Evolutionary conservation across 208 protist species (phyloP), one percentile per base, ranked within the genome.

Genomic region (Trypanosoma cruzi): DNA sequence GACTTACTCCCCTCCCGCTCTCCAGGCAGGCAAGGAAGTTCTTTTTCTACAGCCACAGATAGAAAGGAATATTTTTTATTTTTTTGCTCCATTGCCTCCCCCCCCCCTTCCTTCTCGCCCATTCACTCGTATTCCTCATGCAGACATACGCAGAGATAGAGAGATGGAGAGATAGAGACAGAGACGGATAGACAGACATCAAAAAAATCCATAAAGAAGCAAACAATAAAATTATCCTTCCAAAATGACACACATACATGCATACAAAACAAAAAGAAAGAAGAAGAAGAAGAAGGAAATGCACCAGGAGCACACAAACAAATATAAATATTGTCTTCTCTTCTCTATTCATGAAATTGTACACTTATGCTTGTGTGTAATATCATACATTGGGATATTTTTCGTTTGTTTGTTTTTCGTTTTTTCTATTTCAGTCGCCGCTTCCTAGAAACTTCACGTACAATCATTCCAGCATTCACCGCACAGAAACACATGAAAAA

Each of bases 291-390:
- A 44, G 26, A 26, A 24, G 0, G 26, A 60, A 13, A 28, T 37
- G n/a, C 31, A 60, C 10, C 7, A n/a, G n/a, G n/a, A n/a, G n/a
- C n/a, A n/a, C n/a, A n/a, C n/a, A n/a, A 44, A 8, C 10, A 60
- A 60, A 6, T 26, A 60, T 20, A 40, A 29, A 62, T 11, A n/a
- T 2, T 40, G 34, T 37, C 6, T 50, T 29, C 22, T 31, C 36
- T 64, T 49, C 40, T 50, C 11, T 49, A 16, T 64, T 64, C 10
- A 14, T 54, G n/a, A n/a, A n/a, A n/a, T n/a, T n/a, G n/a, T n/a
- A n/a, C n/a, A n/a, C n/a, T n/a, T n/a, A n/a, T n/a, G n/a, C n/a
- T n/a, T n/a, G n/a, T n/a, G n/a, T n/a, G n/a, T n/a, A n/a, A n/a
- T n/a, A n/a, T n/a, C n/a, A n/a, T n/a, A n/a, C n/a, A n/a, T n/a